phyloP scores from a whole-genome alignment of 805 yeast genomes.

The Cyberlindnera sargentensis region DNA sequence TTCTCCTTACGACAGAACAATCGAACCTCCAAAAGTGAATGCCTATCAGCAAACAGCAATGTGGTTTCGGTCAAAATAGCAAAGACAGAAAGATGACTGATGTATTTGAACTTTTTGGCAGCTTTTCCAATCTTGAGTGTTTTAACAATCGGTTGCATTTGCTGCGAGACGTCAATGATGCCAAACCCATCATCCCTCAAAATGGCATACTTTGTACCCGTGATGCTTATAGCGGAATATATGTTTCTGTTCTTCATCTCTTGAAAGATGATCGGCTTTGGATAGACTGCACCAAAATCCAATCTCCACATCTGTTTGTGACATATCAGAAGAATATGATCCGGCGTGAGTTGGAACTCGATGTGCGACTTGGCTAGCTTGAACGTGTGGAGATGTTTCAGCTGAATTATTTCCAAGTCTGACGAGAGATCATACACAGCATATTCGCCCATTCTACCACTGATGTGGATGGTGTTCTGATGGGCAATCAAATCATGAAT shows the following conservation, averaged over 20 bases:
- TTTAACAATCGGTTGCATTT: constrained; percentile 15
- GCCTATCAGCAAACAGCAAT: constrained; percentile 14
- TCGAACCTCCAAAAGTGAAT: constrained; percentile 6
- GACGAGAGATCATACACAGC: constrained; percentile 2
- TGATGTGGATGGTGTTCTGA: constrained; percentile 11
- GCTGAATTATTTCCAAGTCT: background rate
- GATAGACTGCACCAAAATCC: constrained; percentile 1
- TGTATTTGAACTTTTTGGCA: constrained; percentile 23
- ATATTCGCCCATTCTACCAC: constrained; percentile 19
- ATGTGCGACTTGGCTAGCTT: constrained; percentile 15
- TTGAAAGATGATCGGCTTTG: constrained; percentile 16
- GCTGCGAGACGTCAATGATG: constrained; percentile 14
- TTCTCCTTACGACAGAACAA: constrained; percentile 5
- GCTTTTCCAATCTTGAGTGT: constrained; percentile 21
- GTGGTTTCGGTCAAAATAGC: constrained; percentile 16
- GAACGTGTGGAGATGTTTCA: background rate
- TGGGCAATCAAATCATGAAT: constrained; percentile 18
- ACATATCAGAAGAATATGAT: constrained; percentile 10
- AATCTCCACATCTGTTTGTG: constrained; percentile 18
- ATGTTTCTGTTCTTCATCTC: constrained; percentile 13
- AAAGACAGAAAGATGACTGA: constrained; percentile 17
- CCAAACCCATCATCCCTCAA: constrained; percentile 30
- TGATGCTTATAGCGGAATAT: constrained; percentile 6
- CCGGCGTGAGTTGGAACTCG: constrained; percentile 7
- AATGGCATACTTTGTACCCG: constrained; percentile 16